Percentiles rank a stretch among this genome's conserved stretches.
Evolutionary conservation across 1,139 yeast genomes (phyloP).

Genomic region (Maudiozyma humilis): DNA sequence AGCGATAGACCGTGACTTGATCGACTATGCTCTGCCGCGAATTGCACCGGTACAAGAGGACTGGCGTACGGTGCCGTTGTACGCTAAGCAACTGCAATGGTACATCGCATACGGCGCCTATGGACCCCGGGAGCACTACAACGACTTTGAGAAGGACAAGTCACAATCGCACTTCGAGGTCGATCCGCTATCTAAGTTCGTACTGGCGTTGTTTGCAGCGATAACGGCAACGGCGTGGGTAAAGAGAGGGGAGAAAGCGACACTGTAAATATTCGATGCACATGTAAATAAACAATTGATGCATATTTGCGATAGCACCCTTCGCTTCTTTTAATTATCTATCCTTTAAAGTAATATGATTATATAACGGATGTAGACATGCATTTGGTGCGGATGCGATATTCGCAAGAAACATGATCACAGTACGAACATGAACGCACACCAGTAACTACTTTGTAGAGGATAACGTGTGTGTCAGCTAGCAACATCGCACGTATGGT

Average conservation of each 20-base stretch:
- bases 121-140: constrained; percentile 24
- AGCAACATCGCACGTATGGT: no score
- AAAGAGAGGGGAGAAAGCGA: constrained; percentile 8
- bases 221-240: constrained; percentile 1
- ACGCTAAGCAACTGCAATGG: constrained; percentile 21
- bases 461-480: no score
- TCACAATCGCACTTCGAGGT: constrained; percentile 5
- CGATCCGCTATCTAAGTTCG: constrained; percentile 10
- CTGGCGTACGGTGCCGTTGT: constrained; percentile 19
- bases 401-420: no score
- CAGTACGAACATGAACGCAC: no score
- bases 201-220: constrained; percentile 4
- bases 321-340: neutral
- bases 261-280: neutral
- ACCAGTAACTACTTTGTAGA: no score
- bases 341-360: neutral
- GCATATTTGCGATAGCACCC: no score
- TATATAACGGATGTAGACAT: neutral
- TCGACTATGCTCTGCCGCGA: constrained; percentile 10
- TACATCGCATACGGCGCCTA: constrained; percentile 24
- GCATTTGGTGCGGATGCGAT: neutral
- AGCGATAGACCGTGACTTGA: constrained; percentile 14
- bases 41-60: constrained; percentile 3
- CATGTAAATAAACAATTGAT: no score
- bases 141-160: constrained; percentile 2